Evolutionary conservation across 495 filamentous ascomycete species (phyloP).

Genomic region (Xylaria castorea): DNA sequence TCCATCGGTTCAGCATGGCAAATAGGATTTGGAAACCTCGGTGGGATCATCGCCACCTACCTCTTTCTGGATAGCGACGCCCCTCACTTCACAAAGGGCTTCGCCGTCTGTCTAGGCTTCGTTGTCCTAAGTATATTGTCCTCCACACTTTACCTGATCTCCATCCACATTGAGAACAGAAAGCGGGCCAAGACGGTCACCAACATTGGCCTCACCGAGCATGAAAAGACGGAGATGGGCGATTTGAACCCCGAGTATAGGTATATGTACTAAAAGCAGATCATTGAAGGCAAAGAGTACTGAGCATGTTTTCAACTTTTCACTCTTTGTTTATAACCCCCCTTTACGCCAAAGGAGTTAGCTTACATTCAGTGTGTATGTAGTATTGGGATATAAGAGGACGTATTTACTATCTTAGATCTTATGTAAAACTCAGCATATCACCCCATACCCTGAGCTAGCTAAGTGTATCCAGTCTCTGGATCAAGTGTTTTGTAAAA

Average conservation of each 20-base stretch:
- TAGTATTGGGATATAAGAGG: background rate
- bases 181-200: conserved; percentile 60
- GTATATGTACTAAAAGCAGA: conserved; percentile 55
- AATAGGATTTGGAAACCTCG: conserved; percentile 91
- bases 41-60: conserved; percentile 90
- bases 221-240: conserved; percentile 75
- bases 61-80: conserved; percentile 76
- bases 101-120: conserved; percentile 79
- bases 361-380: background rate
- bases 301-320: background rate
- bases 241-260: conserved; percentile 71
- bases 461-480: background rate
- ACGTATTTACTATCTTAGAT: background rate
- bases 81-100: conserved; percentile 74
- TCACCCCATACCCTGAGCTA: background rate
- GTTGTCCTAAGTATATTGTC: conserved; percentile 67
- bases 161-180: conserved; percentile 69
- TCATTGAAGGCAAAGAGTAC: background rate
- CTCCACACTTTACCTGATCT: conserved; percentile 66
- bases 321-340: background rate
- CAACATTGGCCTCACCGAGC: conserved; percentile 67
- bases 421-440: background rate
- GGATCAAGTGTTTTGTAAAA: background rate
- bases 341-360: background rate
- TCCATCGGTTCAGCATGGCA: conserved; percentile 88